These are phyloP conservation scores for Lentinula boryana DNA, from an alignment of 768 basidiomycete species.

Conservation along the genomic window DNA sequence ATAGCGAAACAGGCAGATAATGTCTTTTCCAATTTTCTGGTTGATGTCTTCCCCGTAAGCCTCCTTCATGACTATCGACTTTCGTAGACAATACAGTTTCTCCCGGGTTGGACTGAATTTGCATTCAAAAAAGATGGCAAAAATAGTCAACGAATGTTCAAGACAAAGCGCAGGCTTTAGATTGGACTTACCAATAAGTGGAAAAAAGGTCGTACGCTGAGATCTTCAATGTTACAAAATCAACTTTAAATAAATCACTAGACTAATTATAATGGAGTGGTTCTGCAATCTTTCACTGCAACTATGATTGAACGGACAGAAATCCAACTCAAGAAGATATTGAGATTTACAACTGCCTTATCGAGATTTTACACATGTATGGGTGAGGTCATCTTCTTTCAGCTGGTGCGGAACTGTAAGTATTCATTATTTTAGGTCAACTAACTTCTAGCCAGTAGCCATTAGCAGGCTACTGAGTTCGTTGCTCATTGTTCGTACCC, in stretches of 20 bases:
- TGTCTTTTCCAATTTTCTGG: constrained; percentile 7
- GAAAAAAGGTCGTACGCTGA: background rate
- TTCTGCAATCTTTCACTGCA: constrained; percentile 2
- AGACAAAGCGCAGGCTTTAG: background rate
- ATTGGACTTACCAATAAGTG: background rate
- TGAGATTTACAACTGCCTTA: background rate
- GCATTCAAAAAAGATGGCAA: background rate
- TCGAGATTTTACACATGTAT: no score
- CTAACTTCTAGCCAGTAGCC: no score
- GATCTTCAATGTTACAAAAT: background rate
- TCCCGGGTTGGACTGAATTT: background rate
- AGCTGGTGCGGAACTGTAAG: no score
- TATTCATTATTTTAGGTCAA: no score
- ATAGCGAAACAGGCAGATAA: constrained; percentile 7
- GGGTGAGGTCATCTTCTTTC: no score
- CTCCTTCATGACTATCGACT: background rate
- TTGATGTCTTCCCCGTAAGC: constrained; percentile 9
- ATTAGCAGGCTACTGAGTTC: background rate
- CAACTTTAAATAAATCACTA: background rate
- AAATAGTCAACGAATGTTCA: background rate
- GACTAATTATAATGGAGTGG: constrained; percentile 5
- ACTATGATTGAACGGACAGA: background rate
- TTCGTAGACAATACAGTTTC: background rate
- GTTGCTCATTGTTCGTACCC: constrained; percentile 10
- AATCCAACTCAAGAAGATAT: no score